Evolutionary conservation across 1,139 yeast genomes (phyloP), one percentile per base, ranked within the genome.

Genomic region (Magnusiomyces tetraspermus): DNA sequence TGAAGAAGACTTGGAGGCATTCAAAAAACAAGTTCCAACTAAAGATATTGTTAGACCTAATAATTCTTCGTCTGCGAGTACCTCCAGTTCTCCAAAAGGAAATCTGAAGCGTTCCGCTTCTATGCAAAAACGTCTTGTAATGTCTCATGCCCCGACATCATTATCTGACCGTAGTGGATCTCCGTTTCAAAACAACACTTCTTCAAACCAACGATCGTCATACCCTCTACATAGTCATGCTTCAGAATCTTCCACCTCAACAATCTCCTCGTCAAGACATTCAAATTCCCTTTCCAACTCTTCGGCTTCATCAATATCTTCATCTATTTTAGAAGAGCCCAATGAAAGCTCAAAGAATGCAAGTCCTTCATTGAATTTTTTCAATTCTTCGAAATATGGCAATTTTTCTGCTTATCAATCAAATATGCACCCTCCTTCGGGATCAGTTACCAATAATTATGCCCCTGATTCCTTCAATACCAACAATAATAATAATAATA

Each of bases 1-100:
- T 13, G 68, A 66, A 54, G 55, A 53, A 17, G 69, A 66, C 26
- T 53, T 66, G 50, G 56, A 57, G 37, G 51, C 50, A 50, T 62
- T 60, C 53, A 53, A 63, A 33, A 59, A 58, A 23, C 61, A 59
- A n/a, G 64, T 64, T 11, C 57, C 59, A 15, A 44, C 51, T 1
- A 15, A 21, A 3, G 46, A 41, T 31, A 5, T 23, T 22, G 31
- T 23, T 31, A 41, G 26, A 22, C 24, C 11, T 41, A 28, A n/a
- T 28, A 43, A 8, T n/a, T 19, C 42, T 5, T n/a, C 33, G 2
- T 10, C 45, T 22, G 28, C 13, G 19, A n/a, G n/a, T n/a, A n/a
- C n/a, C n/a, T 8, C 30, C n/a, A 22, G 17, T 24, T 22, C 28
- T 15, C 38, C 24, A 22, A 36, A 8, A 10, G 15, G 40, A 10